These are phyloP conservation scores for Pseudohyphozyma bogoriensis DNA, from an alignment of 768 basidiomycete species.

Conservation along the genomic window DNA sequence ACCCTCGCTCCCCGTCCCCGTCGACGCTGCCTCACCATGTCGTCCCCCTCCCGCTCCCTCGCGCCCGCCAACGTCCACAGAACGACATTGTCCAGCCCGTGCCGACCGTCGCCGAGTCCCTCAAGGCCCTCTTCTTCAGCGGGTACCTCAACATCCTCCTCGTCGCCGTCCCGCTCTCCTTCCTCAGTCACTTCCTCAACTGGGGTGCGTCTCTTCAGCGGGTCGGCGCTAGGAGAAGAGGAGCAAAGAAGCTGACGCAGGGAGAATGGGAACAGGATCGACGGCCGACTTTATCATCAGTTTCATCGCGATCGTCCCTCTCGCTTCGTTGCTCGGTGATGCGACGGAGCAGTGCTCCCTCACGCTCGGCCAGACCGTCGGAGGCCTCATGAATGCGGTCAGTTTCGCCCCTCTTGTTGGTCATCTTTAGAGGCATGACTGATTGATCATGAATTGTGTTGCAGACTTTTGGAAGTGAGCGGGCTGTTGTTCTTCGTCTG, in stretches of 20 bases:
- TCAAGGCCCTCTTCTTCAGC: slow-evolving; percentile 37
- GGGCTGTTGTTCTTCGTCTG: not conserved
- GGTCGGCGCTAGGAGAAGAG: not conserved
- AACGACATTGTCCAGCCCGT: not conserved
- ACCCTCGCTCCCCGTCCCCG: no score
- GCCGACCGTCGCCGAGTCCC: slow-evolving; percentile 27
- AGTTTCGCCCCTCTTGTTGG: not conserved
- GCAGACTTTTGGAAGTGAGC: not conserved
- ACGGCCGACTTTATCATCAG: slow-evolving; percentile 32
- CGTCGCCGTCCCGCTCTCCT: slow-evolving; percentile 65
- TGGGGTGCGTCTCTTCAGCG: slow-evolving; percentile 59
- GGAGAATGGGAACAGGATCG: slow-evolving; percentile 3
- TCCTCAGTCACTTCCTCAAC: slow-evolving; percentile 52
- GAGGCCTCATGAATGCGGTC: slow-evolving; percentile 67
- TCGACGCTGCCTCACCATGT: no score
- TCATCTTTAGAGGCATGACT: not conserved
- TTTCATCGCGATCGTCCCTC: slow-evolving; percentile 73
- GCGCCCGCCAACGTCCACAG: not conserved
- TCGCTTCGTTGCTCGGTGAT: slow-evolving; percentile 75
- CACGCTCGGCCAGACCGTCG: slow-evolving; percentile 65
- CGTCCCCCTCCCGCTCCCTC: not conserved
- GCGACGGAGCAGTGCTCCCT: slow-evolving; percentile 68
- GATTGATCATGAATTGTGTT: not conserved
- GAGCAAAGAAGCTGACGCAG: not conserved
- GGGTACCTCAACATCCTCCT: slow-evolving; percentile 65